A percentile compares a stretch with the other conserved stretches of the same genome.
These are phyloP conservation scores for Apiospora rasikravindrae DNA, from an alignment of 2,329 filamentous ascomycete species.

Conservation along the genomic window DNA sequence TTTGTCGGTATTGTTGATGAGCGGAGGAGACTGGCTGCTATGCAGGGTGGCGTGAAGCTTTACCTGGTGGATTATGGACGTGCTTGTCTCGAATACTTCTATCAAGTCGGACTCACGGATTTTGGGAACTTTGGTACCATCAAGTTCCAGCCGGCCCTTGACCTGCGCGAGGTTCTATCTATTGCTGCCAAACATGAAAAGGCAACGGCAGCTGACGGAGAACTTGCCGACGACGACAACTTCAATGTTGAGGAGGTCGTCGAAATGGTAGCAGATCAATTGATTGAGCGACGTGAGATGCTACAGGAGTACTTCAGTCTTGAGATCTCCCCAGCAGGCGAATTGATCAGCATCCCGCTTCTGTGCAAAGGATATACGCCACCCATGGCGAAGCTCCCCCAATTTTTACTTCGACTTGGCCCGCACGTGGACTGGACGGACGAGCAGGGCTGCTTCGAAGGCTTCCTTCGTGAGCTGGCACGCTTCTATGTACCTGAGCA, in stretches of 20 bases:
- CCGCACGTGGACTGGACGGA: conserved; percentile 86
- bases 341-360: conserved; percentile 80
- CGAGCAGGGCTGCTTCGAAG: conserved; percentile 85
- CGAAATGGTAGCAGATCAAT: conserved; percentile 66
- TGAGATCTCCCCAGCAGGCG: conserved; percentile 77
- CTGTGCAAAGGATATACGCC: conserved; percentile 90
- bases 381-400: conserved; percentile 82
- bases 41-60: conserved; percentile 90
- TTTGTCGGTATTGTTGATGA: conserved; percentile 95
- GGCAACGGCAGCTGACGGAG: conserved; percentile 41
- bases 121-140: conserved; percentile 94
- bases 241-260: conserved; percentile 72
- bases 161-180: conserved; percentile 71
- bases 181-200: conserved; percentile 77
- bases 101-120: conserved; percentile 91
- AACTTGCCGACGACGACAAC: conserved; percentile 51
- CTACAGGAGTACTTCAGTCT: conserved; percentile 91
- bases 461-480: conserved; percentile 85
- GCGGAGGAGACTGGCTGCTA: conserved; percentile 82
- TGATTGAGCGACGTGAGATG: conserved; percentile 83
- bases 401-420: conserved; percentile 85
- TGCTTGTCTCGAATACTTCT: conserved; percentile 87
- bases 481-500: conserved; percentile 90
- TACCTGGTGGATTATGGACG: conserved; percentile 94
- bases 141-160: conserved; percentile 76